Evolutionary conservation across 1,139 yeast genomes (phyloP).

Genomic region (Candida dubliniensis): DNA sequence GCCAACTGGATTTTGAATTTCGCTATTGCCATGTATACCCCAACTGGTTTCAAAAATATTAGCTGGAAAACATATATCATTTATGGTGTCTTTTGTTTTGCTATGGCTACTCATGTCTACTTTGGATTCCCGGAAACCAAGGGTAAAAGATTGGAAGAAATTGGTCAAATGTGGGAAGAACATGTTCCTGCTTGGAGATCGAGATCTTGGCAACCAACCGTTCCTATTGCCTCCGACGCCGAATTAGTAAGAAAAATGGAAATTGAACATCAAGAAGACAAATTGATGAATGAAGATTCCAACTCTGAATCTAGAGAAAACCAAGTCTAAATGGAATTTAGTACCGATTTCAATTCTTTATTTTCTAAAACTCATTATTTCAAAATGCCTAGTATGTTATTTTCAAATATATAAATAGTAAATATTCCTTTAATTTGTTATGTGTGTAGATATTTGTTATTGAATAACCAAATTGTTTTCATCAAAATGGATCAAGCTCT

Average conservation of each 20-base stretch:
- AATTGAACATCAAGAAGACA: constrained; percentile 33
- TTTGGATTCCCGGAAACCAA: constrained; percentile 68
- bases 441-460: no score
- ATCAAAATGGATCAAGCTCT: no score
- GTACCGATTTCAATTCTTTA: neutral
- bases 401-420: neutral
- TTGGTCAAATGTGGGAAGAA: constrained; percentile 60
- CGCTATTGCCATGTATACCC: constrained; percentile 54
- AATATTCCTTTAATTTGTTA: no score
- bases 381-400: neutral
- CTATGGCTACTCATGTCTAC: constrained; percentile 60
- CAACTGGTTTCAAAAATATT: constrained; percentile 46
- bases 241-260: constrained; percentile 41
- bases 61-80: constrained; percentile 50
- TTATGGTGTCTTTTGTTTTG: constrained; percentile 49
- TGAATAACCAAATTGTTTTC: no score
- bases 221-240: constrained; percentile 44
- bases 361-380: neutral
- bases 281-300: constrained; percentile 20
- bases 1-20: constrained; percentile 56
- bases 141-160: constrained; percentile 64
- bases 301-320: constrained; percentile 13
- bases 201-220: constrained; percentile 36
- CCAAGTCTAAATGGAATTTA: no score
- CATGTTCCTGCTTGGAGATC: constrained; percentile 63